phyloP scores from a whole-genome alignment of 306 rosid genomes.

The Ammopiptanthus mongolicus region DNA sequence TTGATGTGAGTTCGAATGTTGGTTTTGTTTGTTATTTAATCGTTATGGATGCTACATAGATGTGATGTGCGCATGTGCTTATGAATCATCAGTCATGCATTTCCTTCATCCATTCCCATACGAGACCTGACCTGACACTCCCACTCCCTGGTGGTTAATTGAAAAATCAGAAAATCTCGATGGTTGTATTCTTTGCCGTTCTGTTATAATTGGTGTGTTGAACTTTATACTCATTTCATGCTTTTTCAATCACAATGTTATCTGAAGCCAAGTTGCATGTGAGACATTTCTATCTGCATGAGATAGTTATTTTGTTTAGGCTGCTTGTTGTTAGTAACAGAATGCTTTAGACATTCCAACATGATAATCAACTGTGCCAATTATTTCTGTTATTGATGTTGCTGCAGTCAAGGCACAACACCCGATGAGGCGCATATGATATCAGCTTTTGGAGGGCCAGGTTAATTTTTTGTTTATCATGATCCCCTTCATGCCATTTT shows the following conservation, averaged over 20 bases:
- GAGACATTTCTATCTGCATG: slow-evolving; percentile 15
- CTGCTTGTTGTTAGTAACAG: not conserved
- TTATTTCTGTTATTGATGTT: slow-evolving; percentile 23
- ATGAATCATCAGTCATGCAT: not conserved
- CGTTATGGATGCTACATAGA: not conserved
- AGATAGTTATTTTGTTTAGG: not conserved
- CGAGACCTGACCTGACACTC: not conserved
- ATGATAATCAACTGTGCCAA: not conserved
- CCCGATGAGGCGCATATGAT: slow-evolving; percentile 93
- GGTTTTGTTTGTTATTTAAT: not conserved
- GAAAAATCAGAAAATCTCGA: not conserved
- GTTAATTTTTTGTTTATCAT: slow-evolving; percentile 34
- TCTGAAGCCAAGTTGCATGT: not conserved
- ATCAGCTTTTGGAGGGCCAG: slow-evolving; percentile 94
- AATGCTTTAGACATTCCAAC: not conserved
- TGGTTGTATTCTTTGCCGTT: not conserved
- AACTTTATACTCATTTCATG: not conserved
- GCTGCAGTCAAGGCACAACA: slow-evolving; percentile 84
- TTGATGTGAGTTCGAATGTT: slow-evolving; percentile 76
- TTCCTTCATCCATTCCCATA: not conserved
- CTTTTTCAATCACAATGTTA: not conserved
- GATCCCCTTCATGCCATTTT: not conserved
- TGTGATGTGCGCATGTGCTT: not conserved
- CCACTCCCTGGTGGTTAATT: not conserved
- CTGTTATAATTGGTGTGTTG: not conserved